Evolutionary conservation across 2,329 filamentous ascomycete genomes (phyloP), one percentile per base, ranked within the genome.

Genomic region (Phyllachora maydis): DNA sequence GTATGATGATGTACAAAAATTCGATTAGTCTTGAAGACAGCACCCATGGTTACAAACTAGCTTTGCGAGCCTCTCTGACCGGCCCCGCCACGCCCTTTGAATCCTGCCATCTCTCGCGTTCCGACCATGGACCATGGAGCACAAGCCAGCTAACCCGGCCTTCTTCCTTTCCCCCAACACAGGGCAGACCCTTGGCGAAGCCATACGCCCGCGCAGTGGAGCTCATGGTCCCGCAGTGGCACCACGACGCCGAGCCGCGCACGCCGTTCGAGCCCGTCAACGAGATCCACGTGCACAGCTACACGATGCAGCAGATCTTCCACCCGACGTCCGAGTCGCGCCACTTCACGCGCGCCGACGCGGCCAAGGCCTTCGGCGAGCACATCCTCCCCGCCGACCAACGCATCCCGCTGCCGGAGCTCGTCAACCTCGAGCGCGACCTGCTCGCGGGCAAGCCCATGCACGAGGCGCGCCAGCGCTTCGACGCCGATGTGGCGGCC

Each of bases 11-110:
- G 40, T 36, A 78, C 66, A 62, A 64, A 67, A 71, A 69, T 65
- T 75, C 85, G 85, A 93, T 95, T 92, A 93, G 85, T 95, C 85
- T 92, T 90, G 62, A 93, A 92, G 83, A 95, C 83, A 70, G 49
- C 56, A 26, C 46, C 69, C 59, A 71, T 88, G 79, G 78, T 93
- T 85, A 85, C 59, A 74, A 28, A 65, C 56, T 65, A 65, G 61
- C 62, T 66, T 71, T 72, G 59, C 64, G 60, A 67, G 59, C 65
- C 65, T 73, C 66, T 73, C 73, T 79, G 73, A 79, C 39, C 28
- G 31, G n/a, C n/a, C n/a, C n/a, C n/a, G n/a, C n/a, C n/a, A 28
- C 34, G 26, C 30, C 26, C 28, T 18, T 21, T 23, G 19, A 25
- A 17, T 24, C 2, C 26, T 36, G 30, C 12, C 21, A 23, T 21